Base-by-base conservation (phyloP, 192 early-diverging fungal genomes). In the Kickxella alabastrina region DNA sequence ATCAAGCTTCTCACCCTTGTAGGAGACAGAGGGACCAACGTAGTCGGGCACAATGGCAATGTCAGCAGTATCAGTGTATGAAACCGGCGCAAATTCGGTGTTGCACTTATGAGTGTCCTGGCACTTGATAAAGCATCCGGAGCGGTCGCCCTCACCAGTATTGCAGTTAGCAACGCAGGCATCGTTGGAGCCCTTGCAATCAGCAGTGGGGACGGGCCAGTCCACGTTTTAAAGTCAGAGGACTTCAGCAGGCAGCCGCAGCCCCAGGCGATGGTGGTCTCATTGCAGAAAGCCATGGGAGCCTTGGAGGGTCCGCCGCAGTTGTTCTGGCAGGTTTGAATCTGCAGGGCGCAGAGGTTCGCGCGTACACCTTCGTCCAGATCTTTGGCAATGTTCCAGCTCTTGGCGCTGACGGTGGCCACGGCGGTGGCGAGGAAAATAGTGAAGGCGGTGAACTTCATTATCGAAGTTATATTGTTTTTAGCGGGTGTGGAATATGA, bases 201-300 rank as follows among this genome's bases (percentile, higher is more conserved):
- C 76, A 10, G 65, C 62, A 14, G 65, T 57, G 14, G 65, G 65
- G 46, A 78, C 65, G 17, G 76, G 76, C 60, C 69, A 66, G 62
- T 78, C 62, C 61, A 78, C 15, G 52, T 43, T 23, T 65, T 51
- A 51, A 72, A 76, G 37, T 75, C 58, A 17, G 77, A 77, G 3
- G 62, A 59, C 45, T 73, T 62, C 19, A 47, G 46, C 52, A 44
- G 34, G 55, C 79, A 81, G 3, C 72, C 77, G 19, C 79, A 81
- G 28, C 76, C 76, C 79, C 79, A 81, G 24, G 66, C 79, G 63
- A 81, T 58, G 15, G 79, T 81, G n/a, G 51, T 61, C 5, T 49
- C 1, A 60, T 81, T 81, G 34, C 79, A 81, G 50, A 81, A 81
- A 17, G 68, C 65, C 79, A 75, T 72, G 17, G 58, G 58, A 2